A percentile compares a stretch with the other conserved stretches of the same genome.
These are phyloP conservation scores for Entonaema liquescens DNA, from an alignment of 495 filamentous ascomycete species.

Conservation along the genomic window DNA sequence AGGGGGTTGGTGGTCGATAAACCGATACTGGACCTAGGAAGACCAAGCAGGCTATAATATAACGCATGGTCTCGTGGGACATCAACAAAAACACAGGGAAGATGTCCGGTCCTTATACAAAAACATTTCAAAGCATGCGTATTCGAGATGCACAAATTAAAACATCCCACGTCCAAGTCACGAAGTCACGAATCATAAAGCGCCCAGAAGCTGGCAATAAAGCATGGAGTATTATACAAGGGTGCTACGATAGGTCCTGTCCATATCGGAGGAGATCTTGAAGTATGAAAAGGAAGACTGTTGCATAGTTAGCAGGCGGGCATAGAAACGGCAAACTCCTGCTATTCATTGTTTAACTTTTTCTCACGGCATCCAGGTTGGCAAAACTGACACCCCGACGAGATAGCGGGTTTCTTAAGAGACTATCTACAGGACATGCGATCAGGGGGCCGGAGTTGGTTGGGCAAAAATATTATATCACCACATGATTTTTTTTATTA, in stretches of 20 bases:
- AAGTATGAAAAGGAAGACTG: constrained; percentile 32
- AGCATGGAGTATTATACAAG: constrained; percentile 21
- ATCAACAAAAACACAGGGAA: constrained; percentile 10
- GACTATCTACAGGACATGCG: constrained; percentile 34
- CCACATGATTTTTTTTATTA: constrained; percentile 16
- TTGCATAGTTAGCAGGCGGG: constrained; percentile 30
- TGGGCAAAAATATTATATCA: constrained; percentile 31
- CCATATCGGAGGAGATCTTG: constrained; percentile 8
- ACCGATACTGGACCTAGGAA: constrained; percentile 1
- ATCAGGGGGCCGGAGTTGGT: constrained; percentile 35
- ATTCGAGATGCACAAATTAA: constrained; percentile 14
- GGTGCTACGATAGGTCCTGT: constrained; percentile 25
- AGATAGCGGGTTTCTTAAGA: constrained; percentile 21
- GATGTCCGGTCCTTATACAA: constrained; percentile 4
- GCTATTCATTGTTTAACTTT: constrained; percentile 26
- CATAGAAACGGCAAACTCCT: constrained; percentile 27
- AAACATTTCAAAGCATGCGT: constrained; percentile 4
- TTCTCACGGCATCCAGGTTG: constrained; percentile 36
- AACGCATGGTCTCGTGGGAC: constrained; percentile 10
- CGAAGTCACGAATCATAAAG: constrained; percentile 34
- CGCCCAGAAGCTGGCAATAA: constrained; percentile 27
- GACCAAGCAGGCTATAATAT: constrained; percentile 15
- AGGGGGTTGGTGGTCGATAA: constrained; percentile 43
- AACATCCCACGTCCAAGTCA: constrained; percentile 24
- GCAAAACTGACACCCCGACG: constrained; percentile 35